Evolutionary conservation across 495 filamentous ascomycete species (phyloP), one percentile per base, ranked within the genome.

Genomic region (Antarctomyces pellizariae): DNA sequence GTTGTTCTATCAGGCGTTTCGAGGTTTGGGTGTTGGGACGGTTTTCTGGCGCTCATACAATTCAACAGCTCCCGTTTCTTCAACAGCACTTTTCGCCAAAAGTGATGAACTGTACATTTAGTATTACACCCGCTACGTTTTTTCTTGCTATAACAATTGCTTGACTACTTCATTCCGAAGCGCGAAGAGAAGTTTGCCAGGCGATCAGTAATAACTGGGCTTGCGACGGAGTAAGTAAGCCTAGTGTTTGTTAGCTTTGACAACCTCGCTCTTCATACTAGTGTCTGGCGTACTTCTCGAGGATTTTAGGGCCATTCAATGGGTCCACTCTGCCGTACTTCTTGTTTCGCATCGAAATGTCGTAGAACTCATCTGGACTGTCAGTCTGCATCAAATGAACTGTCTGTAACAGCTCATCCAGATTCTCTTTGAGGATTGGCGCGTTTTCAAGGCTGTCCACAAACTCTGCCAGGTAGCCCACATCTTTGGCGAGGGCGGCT

Each of bases 271-370:
- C n/a, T 7, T 18, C 14, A 8, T 12, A 13, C 14, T 16, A 7
- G 12, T 13, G 3, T 15, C 34, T 24, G 19, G 16, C 9, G 34
- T 54, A 77, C 79, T 97, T 97, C 50, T 93, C 82, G 15, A 93
- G 46, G 34, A 99, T 42, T 7, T 75, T 47, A 0, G 80, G 77
- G 0, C 84, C 86, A 43, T 83, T 79, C 47, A 79, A 53, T 19
- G 71, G 68, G 49, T 93, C 75, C n/a, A 99, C 86, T 25, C 72
- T 69, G 3, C 78, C 75, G 42, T 91, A 99, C 47, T 91, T 86
- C 56, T 71, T 77, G 48, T 89, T 91, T 25, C 80, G 49, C 0
- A 64, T 76, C 2, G 69, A 69, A 18, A 78, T 67, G 42, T 95
- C 86, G 44, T 82, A 99, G 43, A 89, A 95, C 43, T 91, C 82